Percentiles rank a stretch among this genome's conserved stretches.
Evolutionary conservation across 2,329 filamentous ascomycete genomes (phyloP).

Genomic region (Ascochyta clinopodiicola): DNA sequence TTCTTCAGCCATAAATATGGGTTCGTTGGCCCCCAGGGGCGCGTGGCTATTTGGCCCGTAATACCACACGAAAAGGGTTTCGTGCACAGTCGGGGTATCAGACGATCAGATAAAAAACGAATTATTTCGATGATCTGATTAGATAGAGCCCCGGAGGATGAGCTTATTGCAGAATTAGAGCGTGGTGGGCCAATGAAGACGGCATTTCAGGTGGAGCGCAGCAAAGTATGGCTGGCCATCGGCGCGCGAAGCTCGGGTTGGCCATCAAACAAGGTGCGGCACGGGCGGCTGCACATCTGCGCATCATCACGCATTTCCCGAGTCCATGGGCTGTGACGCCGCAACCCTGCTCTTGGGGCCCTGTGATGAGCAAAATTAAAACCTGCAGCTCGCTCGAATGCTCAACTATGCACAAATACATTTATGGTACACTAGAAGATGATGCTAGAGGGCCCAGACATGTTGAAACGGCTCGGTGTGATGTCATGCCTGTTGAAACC

Average conservation of each 20-base stretch:
- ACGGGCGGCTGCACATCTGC: constrained; percentile 16
- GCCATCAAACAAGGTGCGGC: constrained; percentile 15
- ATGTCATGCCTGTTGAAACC: constrained; percentile 17
- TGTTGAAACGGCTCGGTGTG: constrained; percentile 7
- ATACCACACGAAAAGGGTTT: constrained; percentile 32
- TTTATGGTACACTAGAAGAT: constrained; percentile 15
- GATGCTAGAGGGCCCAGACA: background rate
- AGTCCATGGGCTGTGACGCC: constrained; percentile 2
- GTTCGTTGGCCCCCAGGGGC: constrained; percentile 24
- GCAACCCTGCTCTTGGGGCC: constrained; percentile 5
- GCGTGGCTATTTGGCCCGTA: constrained; percentile 28
- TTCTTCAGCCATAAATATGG: constrained; percentile 36
- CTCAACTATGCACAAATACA: constrained; percentile 12
- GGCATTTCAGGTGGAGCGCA: constrained; percentile 1
- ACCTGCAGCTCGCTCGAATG: constrained; percentile 1
- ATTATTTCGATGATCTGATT: constrained; percentile 34
- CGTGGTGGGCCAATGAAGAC: constrained; percentile 5
- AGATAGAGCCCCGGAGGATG: constrained; percentile 22
- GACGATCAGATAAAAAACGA: constrained; percentile 35
- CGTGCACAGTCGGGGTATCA: constrained; percentile 27
- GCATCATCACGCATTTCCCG: constrained; percentile 19
- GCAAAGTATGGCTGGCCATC: background rate
- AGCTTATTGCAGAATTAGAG: constrained; percentile 1
- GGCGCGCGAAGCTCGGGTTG: constrained; percentile 14
- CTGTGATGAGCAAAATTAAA: constrained; percentile 13